These are phyloP conservation scores for Bacidia rubella DNA, from an alignment of 495 filamentous ascomycete genomes.

Conservation along the genomic window DNA sequence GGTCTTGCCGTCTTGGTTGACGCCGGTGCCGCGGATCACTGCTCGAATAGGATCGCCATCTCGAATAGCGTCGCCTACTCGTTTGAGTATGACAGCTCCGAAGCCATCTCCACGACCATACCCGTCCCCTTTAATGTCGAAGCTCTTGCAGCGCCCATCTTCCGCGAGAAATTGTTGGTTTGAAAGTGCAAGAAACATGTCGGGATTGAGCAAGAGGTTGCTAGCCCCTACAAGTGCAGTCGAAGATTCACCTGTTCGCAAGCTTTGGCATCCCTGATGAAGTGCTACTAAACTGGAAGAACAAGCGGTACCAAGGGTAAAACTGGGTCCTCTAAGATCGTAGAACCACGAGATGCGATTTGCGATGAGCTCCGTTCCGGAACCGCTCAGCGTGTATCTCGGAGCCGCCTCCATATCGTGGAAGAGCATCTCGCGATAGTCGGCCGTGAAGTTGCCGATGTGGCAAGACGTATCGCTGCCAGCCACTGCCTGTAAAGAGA, in stretches of 20 bases:
- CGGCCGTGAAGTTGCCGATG: constrained; percentile 3
- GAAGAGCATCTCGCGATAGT: constrained; percentile 8
- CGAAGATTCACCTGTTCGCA: constrained; percentile 28
- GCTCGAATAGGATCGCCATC: constrained; percentile 32
- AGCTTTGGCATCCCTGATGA: constrained; percentile 30
- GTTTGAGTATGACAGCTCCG: constrained; percentile 28
- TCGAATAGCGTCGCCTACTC: constrained; percentile 20
- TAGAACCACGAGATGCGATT: constrained; percentile 39
- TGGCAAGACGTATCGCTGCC: constrained; percentile 7
- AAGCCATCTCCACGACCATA: constrained; percentile 30
- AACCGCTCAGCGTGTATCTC: background rate
- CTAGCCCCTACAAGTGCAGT: constrained; percentile 21
- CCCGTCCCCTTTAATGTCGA: constrained; percentile 26
- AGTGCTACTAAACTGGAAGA: constrained; percentile 30
- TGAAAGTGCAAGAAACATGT: constrained; percentile 5
- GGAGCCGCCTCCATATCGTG: constrained; percentile 3
- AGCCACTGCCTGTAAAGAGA: constrained; percentile 1
- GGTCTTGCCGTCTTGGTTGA: constrained; percentile 41
- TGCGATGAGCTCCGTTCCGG: constrained; percentile 19
- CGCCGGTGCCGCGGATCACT: constrained; percentile 14
- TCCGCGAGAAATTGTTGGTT: constrained; percentile 20
- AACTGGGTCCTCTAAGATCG: constrained; percentile 33
- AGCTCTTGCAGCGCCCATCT: constrained; percentile 23
- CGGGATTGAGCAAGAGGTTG: constrained; percentile 15
- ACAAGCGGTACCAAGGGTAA: constrained; percentile 40